Evolutionary conservation across 1,284 basidiomycete genomes (phyloP).

Genomic region (Schizophyllum commune): DNA sequence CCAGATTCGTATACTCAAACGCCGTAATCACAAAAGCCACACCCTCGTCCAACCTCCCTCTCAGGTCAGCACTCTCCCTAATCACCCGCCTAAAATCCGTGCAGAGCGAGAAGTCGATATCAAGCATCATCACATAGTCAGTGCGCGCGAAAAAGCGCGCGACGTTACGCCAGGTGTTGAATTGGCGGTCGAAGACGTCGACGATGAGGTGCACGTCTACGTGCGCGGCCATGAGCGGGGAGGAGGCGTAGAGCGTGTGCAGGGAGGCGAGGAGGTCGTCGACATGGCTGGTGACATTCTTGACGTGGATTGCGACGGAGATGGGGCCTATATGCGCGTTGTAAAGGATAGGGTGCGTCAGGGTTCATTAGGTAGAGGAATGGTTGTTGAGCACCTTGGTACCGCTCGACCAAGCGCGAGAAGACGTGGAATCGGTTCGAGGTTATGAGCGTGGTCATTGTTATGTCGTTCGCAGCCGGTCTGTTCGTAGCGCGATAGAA

Average conservation of each 20-base stretch:
- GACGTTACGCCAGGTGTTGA: constrained; percentile 83
- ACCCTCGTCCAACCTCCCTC: constrained; percentile 33
- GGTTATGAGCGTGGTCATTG: constrained; percentile 78
- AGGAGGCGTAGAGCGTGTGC: constrained; percentile 56
- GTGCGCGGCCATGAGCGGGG: constrained; percentile 51
- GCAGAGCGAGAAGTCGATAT: constrained; percentile 79
- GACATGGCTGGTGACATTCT: constrained; percentile 32
- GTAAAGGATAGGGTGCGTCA: background rate
- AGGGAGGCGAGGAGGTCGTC: constrained; percentile 48
- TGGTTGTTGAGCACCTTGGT: constrained; percentile 43
- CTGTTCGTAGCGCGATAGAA: constrained; percentile 57
- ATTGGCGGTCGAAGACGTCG: constrained; percentile 72
- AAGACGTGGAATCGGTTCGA: constrained; percentile 71
- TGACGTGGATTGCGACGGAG: constrained; percentile 73
- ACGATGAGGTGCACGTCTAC: constrained; percentile 87
- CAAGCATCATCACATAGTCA: constrained; percentile 80
- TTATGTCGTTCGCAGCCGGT: constrained; percentile 59
- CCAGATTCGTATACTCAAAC: constrained; percentile 63
- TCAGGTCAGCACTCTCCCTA: constrained; percentile 25
- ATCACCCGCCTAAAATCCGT: constrained; percentile 67
- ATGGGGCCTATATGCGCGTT: constrained; percentile 53
- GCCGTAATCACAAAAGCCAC: constrained; percentile 72
- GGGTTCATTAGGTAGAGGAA: background rate
- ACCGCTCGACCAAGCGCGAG: constrained; percentile 58
- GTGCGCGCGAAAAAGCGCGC: constrained; percentile 77